Conservation (phyloP, 2,329 filamentous ascomycete genomes). For the Herpotrichia juniperi region DNA sequence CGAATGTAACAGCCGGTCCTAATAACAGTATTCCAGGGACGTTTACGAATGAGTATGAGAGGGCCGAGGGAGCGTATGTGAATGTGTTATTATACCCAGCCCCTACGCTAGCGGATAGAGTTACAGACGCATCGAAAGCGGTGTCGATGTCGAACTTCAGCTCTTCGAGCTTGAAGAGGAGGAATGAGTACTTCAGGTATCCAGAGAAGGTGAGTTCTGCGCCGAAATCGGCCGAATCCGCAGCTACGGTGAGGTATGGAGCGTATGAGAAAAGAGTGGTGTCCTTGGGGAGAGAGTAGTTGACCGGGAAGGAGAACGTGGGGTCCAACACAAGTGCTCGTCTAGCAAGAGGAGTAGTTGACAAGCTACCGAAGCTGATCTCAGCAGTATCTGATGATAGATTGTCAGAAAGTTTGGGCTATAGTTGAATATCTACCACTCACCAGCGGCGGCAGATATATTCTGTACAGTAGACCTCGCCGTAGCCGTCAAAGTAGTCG, state of each 20-base stretch:
- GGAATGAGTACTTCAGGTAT: slow-evolving; percentile 3
- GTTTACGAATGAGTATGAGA: not conserved
- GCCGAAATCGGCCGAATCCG: not conserved
- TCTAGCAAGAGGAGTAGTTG: not conserved
- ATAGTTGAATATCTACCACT: not conserved
- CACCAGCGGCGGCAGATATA: slow-evolving; percentile 1
- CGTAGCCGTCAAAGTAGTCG: not conserved
- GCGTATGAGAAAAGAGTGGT: not conserved
- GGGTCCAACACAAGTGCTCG: slow-evolving; percentile 2
- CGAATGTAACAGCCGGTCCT: not conserved
- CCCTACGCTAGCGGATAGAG: not conserved
- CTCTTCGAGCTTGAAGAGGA: not conserved
- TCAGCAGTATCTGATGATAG: not conserved
- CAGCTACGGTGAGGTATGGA: not conserved
- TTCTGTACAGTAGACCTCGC: not conserved
- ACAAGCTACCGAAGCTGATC: not conserved
- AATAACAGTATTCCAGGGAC: not conserved
- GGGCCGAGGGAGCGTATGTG: not conserved
- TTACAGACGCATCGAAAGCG: not conserved
- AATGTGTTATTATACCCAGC: slow-evolving; percentile 1
- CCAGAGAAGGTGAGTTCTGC: not conserved
- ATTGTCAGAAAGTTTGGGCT: not conserved
- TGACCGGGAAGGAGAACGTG: not conserved
- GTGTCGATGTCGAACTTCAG: slow-evolving; percentile 1
- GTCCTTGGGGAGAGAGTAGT: not conserved